These are phyloP conservation scores for Phaeosphaeria sp. DNA, from an alignment of 2,329 filamentous ascomycete genomes.

Conservation along the genomic window DNA sequence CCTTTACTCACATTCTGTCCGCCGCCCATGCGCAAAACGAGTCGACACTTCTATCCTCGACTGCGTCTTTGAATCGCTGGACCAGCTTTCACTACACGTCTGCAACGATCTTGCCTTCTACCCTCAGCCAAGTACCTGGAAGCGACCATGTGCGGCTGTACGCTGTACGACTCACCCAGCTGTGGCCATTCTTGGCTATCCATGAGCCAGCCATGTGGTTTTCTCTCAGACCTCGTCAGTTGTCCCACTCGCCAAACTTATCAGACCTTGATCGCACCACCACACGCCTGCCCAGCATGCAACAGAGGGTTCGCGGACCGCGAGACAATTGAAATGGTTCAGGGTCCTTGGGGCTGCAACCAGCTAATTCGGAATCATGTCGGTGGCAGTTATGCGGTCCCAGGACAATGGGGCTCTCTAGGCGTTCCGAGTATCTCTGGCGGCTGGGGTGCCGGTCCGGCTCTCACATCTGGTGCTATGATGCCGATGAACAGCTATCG, in stretches of 20 bases:
- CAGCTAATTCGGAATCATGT: conserved; percentile 36
- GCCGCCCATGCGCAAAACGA: not conserved
- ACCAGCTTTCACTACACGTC: not conserved
- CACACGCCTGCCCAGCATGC: conserved; percentile 36
- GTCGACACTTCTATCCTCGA: not conserved
- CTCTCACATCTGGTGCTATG: conserved; percentile 18
- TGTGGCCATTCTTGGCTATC: conserved; percentile 59
- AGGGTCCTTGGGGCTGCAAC: conserved; percentile 41
- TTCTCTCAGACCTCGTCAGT: conserved; percentile 48
- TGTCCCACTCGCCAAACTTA: conserved; percentile 48
- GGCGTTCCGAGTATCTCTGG: conserved; percentile 16
- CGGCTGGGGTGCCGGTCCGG: conserved; percentile 12
- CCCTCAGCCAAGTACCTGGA: not conserved
- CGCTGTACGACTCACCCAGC: conserved; percentile 52
- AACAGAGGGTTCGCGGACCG: conserved; percentile 34
- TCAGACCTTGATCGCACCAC: conserved; percentile 34
- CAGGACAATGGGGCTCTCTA: conserved; percentile 32
- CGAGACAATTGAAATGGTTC: conserved; percentile 41
- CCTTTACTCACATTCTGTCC: not conserved
- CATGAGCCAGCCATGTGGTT: conserved; percentile 53
- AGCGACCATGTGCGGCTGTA: conserved; percentile 55
- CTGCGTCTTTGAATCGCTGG: not conserved
- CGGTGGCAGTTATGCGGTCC: conserved; percentile 32
- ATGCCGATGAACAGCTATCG: conserved; percentile 14
- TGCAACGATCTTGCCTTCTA: not conserved